Conservation (phyloP, 2,329 filamentous ascomycete species). For the Fusarium citri region DNA sequence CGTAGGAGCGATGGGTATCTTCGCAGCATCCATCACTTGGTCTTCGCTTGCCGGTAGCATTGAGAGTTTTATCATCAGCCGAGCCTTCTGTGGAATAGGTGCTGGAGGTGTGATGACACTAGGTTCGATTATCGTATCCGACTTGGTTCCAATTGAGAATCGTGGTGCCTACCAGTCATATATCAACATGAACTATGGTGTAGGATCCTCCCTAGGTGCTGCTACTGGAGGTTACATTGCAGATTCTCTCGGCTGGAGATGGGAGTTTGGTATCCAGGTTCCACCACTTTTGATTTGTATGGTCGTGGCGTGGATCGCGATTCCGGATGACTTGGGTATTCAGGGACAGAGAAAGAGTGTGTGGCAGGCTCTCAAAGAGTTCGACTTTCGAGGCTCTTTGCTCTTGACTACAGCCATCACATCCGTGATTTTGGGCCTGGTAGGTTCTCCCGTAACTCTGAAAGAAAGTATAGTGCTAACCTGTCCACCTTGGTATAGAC, state of each 20-base stretch:
- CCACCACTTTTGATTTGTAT: constrained; percentile 62
- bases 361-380: constrained; percentile 63
- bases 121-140: constrained; percentile 79
- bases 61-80: constrained; percentile 75
- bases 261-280: constrained; percentile 75
- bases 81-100: constrained; percentile 78
- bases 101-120: constrained; percentile 76
- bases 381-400: constrained; percentile 67
- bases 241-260: constrained; percentile 78
- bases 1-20: constrained; percentile 70
- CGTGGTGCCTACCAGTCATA: constrained; percentile 80
- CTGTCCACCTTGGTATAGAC: constrained; percentile 54
- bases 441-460: constrained; percentile 48
- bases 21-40: constrained; percentile 73
- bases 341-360: constrained; percentile 57
- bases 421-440: constrained; percentile 69
- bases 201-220: constrained; percentile 70
- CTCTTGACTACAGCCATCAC: constrained; percentile 65
- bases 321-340: constrained; percentile 66
- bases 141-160: constrained; percentile 76
- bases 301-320: constrained; percentile 57
- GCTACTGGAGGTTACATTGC: constrained; percentile 77
- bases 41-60: constrained; percentile 76
- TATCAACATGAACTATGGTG: constrained; percentile 73
- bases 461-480: constrained; percentile 1